phyloP scores from a whole-genome alignment of 1,139 yeast species.

The Candida sanyaensis region DNA sequence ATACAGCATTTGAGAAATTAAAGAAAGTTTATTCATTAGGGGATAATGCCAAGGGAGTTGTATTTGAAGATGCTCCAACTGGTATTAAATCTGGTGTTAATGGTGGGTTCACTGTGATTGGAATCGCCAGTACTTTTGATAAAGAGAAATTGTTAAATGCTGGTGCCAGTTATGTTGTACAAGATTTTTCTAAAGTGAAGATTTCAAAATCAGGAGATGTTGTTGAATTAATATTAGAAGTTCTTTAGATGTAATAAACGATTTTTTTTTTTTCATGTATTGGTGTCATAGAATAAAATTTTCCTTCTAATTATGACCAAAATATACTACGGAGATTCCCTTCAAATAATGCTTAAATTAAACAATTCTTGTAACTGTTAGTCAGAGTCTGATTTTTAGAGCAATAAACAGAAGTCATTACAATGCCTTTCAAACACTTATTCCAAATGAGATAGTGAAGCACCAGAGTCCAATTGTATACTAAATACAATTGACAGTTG shows the following conservation, averaged over 20 bases:
- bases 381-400: too few relatives aligned
- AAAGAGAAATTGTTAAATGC: conserved; percentile 19
- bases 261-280: not conserved
- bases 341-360: too few relatives aligned
- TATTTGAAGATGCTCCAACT: conserved; percentile 25
- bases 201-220: conserved; percentile 3
- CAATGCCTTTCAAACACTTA: too few relatives aligned
- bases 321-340: too few relatives aligned
- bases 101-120: conserved; percentile 22
- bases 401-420: too few relatives aligned
- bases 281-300: not conserved
- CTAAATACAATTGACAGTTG: too few relatives aligned
- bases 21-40: conserved; percentile 4
- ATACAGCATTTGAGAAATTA: conserved; percentile 15
- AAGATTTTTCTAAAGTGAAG: conserved; percentile 18
- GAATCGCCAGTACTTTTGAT: conserved; percentile 21
- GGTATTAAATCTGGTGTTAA: conserved; percentile 21
- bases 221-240: conserved; percentile 3
- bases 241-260: not conserved
- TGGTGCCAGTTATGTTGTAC: conserved; percentile 22
- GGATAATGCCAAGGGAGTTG: conserved; percentile 14
- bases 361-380: too few relatives aligned
- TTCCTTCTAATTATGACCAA: too few relatives aligned
- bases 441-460: too few relatives aligned
- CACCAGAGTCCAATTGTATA: too few relatives aligned